Evolutionary conservation across 1,284 basidiomycete genomes (phyloP).

Genomic region (Ustilago trichophora): DNA sequence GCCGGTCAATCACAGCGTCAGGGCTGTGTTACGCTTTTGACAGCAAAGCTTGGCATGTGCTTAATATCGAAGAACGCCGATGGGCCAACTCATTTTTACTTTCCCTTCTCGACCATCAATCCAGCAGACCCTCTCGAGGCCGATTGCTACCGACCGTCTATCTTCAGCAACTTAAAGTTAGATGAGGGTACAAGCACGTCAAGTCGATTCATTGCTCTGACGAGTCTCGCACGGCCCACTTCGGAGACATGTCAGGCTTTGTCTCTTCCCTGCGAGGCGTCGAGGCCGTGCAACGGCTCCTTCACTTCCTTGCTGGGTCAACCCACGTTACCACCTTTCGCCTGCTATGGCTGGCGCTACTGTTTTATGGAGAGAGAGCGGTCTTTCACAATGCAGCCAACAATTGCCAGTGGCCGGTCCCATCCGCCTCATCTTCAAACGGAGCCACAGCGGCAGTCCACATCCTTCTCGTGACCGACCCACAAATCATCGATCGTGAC

Average conservation of each 20-base stretch:
- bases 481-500: slow-evolving; percentile 43
- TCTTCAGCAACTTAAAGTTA: too few species aligned
- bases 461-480: slow-evolving; percentile 41
- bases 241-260: slow-evolving; percentile 13
- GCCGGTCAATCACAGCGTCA: too few species aligned
- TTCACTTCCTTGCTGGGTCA: slow-evolving; percentile 14
- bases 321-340: slow-evolving; percentile 25
- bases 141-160: too few species aligned
- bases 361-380: slow-evolving; percentile 37
- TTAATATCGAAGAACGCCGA: not conserved
- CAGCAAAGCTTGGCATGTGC: too few species aligned
- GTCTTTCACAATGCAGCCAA: slow-evolving; percentile 37
- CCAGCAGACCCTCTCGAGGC: too few species aligned
- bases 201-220: too few species aligned
- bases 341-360: slow-evolving; percentile 26
- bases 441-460: slow-evolving; percentile 12
- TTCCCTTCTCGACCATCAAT: not conserved
- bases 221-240: too few species aligned
- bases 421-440: slow-evolving; percentile 6
- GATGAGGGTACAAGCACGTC: too few species aligned
- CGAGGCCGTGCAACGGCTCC: slow-evolving; percentile 6
- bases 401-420: slow-evolving; percentile 26
- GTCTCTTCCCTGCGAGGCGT: not conserved
- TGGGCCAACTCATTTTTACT: not conserved
- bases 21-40: too few species aligned